Percentiles rank a stretch among this genome's conserved stretches.
Conservation (phyloP, 2,329 filamentous ascomycete genomes). For the Penicillium verrucosum region DNA sequence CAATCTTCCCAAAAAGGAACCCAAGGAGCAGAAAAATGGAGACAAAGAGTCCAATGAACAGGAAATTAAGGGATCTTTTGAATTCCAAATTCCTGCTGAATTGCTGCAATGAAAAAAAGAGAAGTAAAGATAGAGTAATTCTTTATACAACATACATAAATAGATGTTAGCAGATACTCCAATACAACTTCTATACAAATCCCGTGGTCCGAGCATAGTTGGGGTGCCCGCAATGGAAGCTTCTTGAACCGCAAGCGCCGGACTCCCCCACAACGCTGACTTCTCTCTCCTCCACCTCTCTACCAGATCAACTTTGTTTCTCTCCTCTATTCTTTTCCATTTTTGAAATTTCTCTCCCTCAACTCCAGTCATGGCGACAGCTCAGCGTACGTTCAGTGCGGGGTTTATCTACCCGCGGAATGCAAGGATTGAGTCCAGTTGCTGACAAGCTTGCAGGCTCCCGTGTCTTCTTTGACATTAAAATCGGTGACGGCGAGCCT, state of each 20-base stretch:
- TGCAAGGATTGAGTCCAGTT: constrained; percentile 7
- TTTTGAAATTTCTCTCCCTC: constrained; percentile 5
- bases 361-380: constrained; percentile 32
- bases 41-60: constrained; percentile 6
- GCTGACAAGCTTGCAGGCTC: constrained; percentile 35
- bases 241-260: constrained; percentile 36
- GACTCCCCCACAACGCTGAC: constrained; percentile 15
- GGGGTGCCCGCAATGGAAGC: constrained; percentile 34
- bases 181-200: neutral
- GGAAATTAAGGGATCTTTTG: constrained; percentile 18
- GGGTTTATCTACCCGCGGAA: constrained; percentile 21
- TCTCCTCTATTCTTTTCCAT: constrained; percentile 7
- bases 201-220: neutral
- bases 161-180: constrained; percentile 10
- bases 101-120: constrained; percentile 21
- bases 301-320: constrained; percentile 2
- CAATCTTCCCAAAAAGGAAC: constrained; percentile 42
- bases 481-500: constrained; percentile 68
- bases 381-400: constrained; percentile 33
- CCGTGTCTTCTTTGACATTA: constrained; percentile 91
- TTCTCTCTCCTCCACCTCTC: constrained; percentile 13
- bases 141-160: neutral
- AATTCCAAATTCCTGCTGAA: constrained; percentile 28
- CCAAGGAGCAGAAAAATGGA: constrained; percentile 16
- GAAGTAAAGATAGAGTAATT: constrained; percentile 7